phyloP scores from a whole-genome alignment of 2,329 filamentous ascomycete genomes.

The Coniochaeta ligniaria region DNA sequence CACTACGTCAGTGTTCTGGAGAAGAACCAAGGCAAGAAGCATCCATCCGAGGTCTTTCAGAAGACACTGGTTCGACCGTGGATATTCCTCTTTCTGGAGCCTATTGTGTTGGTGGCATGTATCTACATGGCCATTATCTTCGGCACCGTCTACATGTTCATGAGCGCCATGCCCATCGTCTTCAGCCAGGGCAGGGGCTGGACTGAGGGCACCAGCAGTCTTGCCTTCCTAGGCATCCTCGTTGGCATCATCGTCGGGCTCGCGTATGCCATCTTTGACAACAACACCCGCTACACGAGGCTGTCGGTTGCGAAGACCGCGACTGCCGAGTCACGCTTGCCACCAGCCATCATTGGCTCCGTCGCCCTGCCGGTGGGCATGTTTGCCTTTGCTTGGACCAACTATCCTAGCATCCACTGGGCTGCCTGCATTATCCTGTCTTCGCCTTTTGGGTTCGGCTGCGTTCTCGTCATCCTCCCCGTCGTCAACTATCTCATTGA shows the following conservation, averaged over 20 bases:
- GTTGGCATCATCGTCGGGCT: too few species aligned
- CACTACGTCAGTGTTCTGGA: constrained; percentile 15
- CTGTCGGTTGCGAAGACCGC: too few species aligned
- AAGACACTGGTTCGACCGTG: constrained; percentile 43
- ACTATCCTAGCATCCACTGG: constrained; percentile 47
- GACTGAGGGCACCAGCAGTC: constrained; percentile 49
- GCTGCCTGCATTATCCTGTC: constrained; percentile 38
- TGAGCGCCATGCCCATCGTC: constrained; percentile 52
- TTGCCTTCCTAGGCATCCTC: constrained; percentile 57
- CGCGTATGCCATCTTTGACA: too few species aligned
- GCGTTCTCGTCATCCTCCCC: constrained; percentile 40
- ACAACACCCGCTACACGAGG: too few species aligned
- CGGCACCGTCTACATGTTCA: constrained; percentile 47
- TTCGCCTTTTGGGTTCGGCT: constrained; percentile 22
- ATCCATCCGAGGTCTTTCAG: too few species aligned
- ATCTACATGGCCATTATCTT: constrained; percentile 58
- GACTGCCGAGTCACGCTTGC: too few species aligned
- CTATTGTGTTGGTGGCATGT: constrained; percentile 56
- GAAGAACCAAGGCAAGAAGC: constrained; percentile 38
- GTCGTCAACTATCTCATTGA: constrained; percentile 49
- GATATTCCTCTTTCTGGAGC: constrained; percentile 58
- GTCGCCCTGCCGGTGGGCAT: too few species aligned
- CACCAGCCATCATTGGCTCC: too few species aligned
- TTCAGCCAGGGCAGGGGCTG: constrained; percentile 52
- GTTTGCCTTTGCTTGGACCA: constrained; percentile 62